Evolutionary conservation across 2,329 filamentous ascomycete genomes (phyloP).

Genomic region (Fusarium sp.): DNA sequence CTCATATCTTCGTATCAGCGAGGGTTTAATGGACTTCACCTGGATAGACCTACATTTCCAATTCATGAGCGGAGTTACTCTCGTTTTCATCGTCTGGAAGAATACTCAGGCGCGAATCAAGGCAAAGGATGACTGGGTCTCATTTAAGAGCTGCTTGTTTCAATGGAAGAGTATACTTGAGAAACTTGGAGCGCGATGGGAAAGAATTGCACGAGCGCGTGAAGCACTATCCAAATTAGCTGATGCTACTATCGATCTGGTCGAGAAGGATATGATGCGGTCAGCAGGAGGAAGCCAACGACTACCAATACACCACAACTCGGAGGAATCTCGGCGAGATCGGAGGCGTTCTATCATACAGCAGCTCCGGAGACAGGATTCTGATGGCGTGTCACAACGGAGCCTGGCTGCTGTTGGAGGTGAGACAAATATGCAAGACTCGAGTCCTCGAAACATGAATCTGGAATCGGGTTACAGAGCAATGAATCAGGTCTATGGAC

Average conservation of each 20-base stretch:
- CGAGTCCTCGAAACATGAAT: not conserved
- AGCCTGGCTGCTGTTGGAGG: rapidly evolving
- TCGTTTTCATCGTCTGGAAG: constrained; percentile 8
- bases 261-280: not conserved
- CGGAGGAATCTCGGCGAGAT: not conserved
- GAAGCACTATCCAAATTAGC: constrained; percentile 6
- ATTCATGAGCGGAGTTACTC: constrained; percentile 12
- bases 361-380: not conserved
- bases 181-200: not conserved
- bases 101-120: not conserved
- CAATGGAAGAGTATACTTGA: constrained; percentile 5
- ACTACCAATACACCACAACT: not conserved
- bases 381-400: not conserved
- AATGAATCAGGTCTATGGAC: not conserved
- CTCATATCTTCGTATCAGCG: constrained; percentile 1
- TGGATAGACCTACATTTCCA: constrained; percentile 13
- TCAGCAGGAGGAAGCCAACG: not conserved
- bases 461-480: rapidly evolving
- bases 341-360: not conserved
- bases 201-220: not conserved
- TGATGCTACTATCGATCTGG: constrained; percentile 6
- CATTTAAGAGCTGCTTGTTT: not conserved
- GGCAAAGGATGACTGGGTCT: constrained; percentile 4
- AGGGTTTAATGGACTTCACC: constrained; percentile 3
- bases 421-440: not conserved